Conservation (phyloP, 2,329 filamentous ascomycete genomes). For the Lasiodiplodia citricola region DNA sequence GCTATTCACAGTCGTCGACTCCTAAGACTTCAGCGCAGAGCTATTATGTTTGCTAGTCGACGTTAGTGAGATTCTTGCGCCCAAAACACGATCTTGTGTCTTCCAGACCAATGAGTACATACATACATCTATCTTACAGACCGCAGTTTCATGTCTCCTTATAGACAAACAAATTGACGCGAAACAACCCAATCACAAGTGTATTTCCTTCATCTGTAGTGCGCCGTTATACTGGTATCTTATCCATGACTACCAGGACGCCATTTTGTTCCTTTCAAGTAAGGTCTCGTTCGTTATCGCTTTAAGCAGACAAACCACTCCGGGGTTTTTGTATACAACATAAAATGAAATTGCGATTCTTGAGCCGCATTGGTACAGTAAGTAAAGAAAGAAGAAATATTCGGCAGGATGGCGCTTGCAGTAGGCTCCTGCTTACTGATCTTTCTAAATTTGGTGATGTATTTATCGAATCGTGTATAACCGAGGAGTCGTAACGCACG, state of each 20-base stretch:
- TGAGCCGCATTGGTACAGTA: not conserved
- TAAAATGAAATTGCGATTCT: not conserved
- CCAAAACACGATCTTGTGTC: too few relatives aligned
- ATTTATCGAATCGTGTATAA: not conserved
- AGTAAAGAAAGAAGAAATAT: not conserved
- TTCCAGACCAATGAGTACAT: not conserved
- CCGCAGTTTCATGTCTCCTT: not conserved
- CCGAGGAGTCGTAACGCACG: not conserved
- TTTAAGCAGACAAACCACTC: constrained; percentile 17
- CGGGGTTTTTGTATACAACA: not conserved
- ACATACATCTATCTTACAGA: not conserved
- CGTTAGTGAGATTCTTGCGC: too few relatives aligned
- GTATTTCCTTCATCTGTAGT: not conserved
- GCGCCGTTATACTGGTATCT: not conserved
- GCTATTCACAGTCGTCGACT: too few relatives aligned
- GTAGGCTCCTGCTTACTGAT: not conserved
- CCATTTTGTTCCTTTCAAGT: not conserved
- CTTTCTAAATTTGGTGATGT: not conserved
- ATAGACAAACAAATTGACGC: not conserved
- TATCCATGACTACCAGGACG: not conserved
- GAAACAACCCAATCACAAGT: not conserved
- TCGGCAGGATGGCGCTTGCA: too few relatives aligned
- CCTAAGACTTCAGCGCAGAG: too few relatives aligned
- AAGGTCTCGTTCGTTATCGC: constrained; percentile 13
- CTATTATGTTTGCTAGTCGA: too few relatives aligned